Base-by-base conservation (phyloP, 805 yeast species). In the Saccharomycopsis oosterbeekiorum region DNA sequence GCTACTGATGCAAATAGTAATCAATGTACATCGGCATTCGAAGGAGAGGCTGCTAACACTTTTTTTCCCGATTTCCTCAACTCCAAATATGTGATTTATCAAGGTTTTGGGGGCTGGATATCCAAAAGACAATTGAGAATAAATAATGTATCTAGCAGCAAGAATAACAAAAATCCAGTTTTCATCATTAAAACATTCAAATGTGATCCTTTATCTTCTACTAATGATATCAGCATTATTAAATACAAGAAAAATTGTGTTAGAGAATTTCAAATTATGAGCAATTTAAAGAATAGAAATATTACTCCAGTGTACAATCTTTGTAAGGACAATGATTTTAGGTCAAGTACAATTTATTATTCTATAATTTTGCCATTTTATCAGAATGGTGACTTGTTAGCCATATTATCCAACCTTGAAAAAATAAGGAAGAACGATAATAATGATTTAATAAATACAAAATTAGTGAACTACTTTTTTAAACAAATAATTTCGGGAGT, bases 401-500 rank as follows among this genome's bases (percentile, higher is more conserved):
- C 64, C 12, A 50, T 61, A 14, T 40, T 63, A 12, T 61, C 57
- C 1, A 42, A 37, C 5, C 55, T 55, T 37, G 58, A 62, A 19
- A 56, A 56, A 39, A 15, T 24, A 21, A 47, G 26, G 26, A 40
- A 56, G 21, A 36, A 58, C 8, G 51, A 40, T 17, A 15, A 29
- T 21, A 34, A 29, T 55, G 59, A 37, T 55, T 47, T 47, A 14
- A 47, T 47, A 24, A 47, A 34, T 6, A 47, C 53, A 21, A 47
- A 47, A n/a, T 47, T 47, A 21, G 53, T 47, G 6, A 47, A 47
- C 17, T 59, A 41, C 57, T 66, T 59, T 62, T 66, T 57, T 53
- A 62, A 67, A 50, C 65, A 65, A 42, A 58, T 60, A 41, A 40
- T 58, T 19, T 40, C 57, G 54, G 93, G 96, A 0, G 84, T 91